Evolutionary conservation across 2,329 filamentous ascomycete species (phyloP), one percentile per base, ranked within the genome.

Genomic region (Peltaster fructicola): DNA sequence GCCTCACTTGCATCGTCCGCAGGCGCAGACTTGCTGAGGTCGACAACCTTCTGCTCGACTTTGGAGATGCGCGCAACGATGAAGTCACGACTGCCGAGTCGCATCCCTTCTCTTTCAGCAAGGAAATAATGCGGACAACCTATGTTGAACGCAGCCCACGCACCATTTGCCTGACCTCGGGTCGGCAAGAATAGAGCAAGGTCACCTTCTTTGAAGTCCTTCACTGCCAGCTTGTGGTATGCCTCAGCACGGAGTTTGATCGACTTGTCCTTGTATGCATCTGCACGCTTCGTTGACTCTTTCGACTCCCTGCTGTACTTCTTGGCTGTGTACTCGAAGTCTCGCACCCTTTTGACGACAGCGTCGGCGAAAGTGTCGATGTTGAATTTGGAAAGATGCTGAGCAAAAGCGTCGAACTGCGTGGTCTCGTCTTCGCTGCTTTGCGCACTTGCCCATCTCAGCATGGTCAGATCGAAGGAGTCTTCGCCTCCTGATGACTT

Each of bases 121-220:
- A 98, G 63, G 56, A 98, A 98, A 55, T 88, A 95, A 49, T 98
- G 88, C 6, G 88, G 88, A 31, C 85, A 91, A 1, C 84, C 85
- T 15, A 98, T 79, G 42, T 98, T 98, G 63, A 98, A 98, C 1
- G 88, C 88, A 4, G 88, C 88, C 88, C 88, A 98, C 1, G 88
- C 85, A 9, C 85, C 77, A 4, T 82, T 88, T 17, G 78, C 79
- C 52, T 95, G 84, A 46, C 93, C 95, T 17, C 85, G 67, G 0
- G 88, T 98, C 0, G 88, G 88, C 19, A 98, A 56, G 56, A 98
- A 98, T 2, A 98, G 55, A 8, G 85, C 88, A 8, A 98, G 63
- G 44, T 98, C 88, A 6, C 88, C 85, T 50, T 93, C 84, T 45
- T 93, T 95, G 59, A 98, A 98, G 24, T 85, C 74, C 32, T 76